A percentile compares a stretch with the other conserved stretches of the same genome.
phyloP scores from a whole-genome alignment of 2,329 filamentous ascomycete genomes.

The Pseudopyricularia javanii region DNA sequence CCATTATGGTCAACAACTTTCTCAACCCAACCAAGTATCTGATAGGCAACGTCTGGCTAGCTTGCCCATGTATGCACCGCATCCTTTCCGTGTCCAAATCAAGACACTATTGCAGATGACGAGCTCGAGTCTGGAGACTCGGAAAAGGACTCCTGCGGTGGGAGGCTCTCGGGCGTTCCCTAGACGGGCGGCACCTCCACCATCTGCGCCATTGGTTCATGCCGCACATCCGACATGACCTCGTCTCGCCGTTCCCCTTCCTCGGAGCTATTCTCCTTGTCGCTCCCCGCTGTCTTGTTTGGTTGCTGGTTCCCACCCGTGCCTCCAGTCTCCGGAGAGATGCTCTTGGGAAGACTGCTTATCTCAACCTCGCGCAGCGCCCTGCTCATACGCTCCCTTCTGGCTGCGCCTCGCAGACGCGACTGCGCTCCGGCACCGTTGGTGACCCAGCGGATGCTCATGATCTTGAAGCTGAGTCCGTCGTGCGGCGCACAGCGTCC shows the following conservation, averaged over 20 bases:
- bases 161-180: neutral
- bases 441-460: constrained; percentile 73
- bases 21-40: no score
- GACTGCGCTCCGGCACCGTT: constrained; percentile 53
- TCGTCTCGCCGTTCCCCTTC: neutral
- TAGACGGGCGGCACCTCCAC: neutral
- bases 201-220: neutral
- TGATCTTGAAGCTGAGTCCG: constrained; percentile 79
- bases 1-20: no score
- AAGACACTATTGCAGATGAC: no score
- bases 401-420: constrained; percentile 40
- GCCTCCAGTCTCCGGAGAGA: neutral
- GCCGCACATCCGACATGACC: neutral
- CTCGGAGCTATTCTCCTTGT: neutral
- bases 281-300: neutral
- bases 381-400: constrained; percentile 43
- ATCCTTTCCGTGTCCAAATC: no score
- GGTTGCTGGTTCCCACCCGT: neutral
- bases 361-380: constrained; percentile 38
- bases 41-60: no score
- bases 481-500: constrained; percentile 42
- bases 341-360: neutral
- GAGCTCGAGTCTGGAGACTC: no score
- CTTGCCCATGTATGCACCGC: no score
- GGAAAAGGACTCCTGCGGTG: neutral